Evolutionary conservation across 805 yeast species (phyloP), one percentile per base, ranked within the genome.

Genomic region (Spathaspora passalidarum): DNA sequence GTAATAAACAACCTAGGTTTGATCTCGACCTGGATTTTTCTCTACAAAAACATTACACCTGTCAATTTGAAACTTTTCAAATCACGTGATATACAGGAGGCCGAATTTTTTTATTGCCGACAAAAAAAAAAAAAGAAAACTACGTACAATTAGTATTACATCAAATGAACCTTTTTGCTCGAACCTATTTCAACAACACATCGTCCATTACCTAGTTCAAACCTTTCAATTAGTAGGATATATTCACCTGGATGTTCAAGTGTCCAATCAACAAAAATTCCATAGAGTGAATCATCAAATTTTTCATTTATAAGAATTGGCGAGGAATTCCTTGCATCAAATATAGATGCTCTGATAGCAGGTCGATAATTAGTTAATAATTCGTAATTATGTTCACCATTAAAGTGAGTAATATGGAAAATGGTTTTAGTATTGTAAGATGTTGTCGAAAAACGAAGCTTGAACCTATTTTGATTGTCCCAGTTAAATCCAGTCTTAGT

Each of bases 201-300:
- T 2, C 49, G 51, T 5, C 78, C 82, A 4, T 50, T 43, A 0
- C 82, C 82, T 5, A 57, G 52, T 49, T 78, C 82, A 47, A 78
- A 73, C 34, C 82, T 53, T 51, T 78, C 82, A n/a, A 75, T 58
- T 18, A 78, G 55, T 7, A 78, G 47, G 3, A 75, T 60, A 45
- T 74, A 72, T 4, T 48, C 50, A 0, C 65, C 72, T 2, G 63
- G 59, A 2, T 45, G 48, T 0, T 56, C 55, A 3, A 65, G 38
- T 3, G 36, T 34, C 39, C 63, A 59, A 37, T 69, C 69, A 14
- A 72, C 54, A 50, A 70, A 76, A 3, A 72, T 56, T 0, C 82
- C 82, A 54, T 72, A 73, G 6, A 74, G 49, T 18, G 66, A 61
- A 46, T 71, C 73, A 45, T 62, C 63, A 72, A 79, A 77, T 11